Conservation (phyloP, 495 filamentous ascomycete species). For the Aspergillus ellipticus region DNA sequence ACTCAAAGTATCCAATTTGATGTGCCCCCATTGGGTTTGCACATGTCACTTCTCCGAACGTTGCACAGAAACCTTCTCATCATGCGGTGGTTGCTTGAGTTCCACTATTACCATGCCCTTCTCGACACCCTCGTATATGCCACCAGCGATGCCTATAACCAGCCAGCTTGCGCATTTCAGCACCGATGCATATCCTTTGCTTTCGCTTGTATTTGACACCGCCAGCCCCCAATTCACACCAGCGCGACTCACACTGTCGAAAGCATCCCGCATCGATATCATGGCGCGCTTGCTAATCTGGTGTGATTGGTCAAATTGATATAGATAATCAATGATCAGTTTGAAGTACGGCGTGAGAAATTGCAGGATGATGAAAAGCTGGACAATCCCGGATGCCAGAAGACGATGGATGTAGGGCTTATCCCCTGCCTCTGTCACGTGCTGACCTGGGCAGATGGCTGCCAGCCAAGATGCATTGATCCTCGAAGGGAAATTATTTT, state of each 20-base stretch:
- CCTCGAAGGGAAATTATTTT: constrained; percentile 27
- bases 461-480: constrained; percentile 16
- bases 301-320: constrained; percentile 62
- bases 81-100: constrained; percentile 24
- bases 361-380: constrained; percentile 53
- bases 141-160: constrained; percentile 56
- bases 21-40: not conserved
- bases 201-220: constrained; percentile 52
- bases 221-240: constrained; percentile 46
- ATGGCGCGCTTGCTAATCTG: constrained; percentile 55
- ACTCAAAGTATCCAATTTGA: not conserved
- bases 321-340: constrained; percentile 46
- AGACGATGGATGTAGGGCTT: constrained; percentile 55
- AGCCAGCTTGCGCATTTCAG: constrained; percentile 52
- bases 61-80: constrained; percentile 14
- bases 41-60: not conserved
- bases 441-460: not conserved
- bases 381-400: constrained; percentile 52
- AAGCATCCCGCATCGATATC: constrained; percentile 42
- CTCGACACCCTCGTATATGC: constrained; percentile 61
- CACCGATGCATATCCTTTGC: constrained; percentile 50
- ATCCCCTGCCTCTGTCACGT: not conserved
- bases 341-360: constrained; percentile 57
- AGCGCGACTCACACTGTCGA: constrained; percentile 50
- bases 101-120: constrained; percentile 55